Percentiles rank a stretch among this genome's conserved stretches.
These are phyloP conservation scores for Kluyveromyces lactis DNA, from an alignment of 805 yeast genomes.

Conservation along the genomic window DNA sequence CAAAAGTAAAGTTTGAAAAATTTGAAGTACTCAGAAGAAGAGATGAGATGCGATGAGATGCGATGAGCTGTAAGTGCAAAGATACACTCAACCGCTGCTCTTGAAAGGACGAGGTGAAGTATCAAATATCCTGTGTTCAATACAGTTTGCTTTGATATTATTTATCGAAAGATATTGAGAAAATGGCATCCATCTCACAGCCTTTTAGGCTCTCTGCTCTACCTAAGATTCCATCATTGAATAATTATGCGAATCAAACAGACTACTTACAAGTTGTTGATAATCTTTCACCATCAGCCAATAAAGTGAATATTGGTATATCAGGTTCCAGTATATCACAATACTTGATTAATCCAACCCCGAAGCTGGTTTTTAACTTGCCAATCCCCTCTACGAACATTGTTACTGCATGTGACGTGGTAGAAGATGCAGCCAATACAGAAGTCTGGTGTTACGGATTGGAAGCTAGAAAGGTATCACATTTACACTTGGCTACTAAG, in stretches of 20 bases:
- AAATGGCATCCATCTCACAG: conserved; percentile 28
- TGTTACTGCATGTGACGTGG: conserved; percentile 27
- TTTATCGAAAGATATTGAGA: neutral
- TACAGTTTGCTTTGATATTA: too few relatives aligned
- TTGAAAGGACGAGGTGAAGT: too few relatives aligned
- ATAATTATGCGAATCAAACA: conserved; percentile 19
- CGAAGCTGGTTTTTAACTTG: conserved; percentile 24
- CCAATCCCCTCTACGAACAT: conserved; percentile 29
- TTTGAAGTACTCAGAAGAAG: neutral
- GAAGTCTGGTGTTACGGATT: conserved; percentile 20
- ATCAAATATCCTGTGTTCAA: too few relatives aligned
- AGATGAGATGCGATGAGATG: conserved; percentile 1
- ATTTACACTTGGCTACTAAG: conserved; percentile 14
- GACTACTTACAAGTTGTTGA: conserved; percentile 20
- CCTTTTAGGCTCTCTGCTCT: conserved; percentile 27
- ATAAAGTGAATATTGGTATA: conserved; percentile 27
- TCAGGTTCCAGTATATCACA: conserved; percentile 29
- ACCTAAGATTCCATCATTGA: conserved; percentile 26
- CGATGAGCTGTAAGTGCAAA: too few relatives aligned
- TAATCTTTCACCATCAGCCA: conserved; percentile 16
- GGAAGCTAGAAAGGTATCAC: conserved; percentile 15
- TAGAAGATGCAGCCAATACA: conserved; percentile 8
- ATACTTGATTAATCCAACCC: conserved; percentile 30
- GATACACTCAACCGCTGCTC: too few relatives aligned
- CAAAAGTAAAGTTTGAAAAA: conserved; percentile 1